A percentile compares a stretch with the other conserved stretches of the same genome.
These are phyloP conservation scores for Mycena olivaceomarginata DNA, from an alignment of 768 basidiomycete genomes.

Conservation along the genomic window DNA sequence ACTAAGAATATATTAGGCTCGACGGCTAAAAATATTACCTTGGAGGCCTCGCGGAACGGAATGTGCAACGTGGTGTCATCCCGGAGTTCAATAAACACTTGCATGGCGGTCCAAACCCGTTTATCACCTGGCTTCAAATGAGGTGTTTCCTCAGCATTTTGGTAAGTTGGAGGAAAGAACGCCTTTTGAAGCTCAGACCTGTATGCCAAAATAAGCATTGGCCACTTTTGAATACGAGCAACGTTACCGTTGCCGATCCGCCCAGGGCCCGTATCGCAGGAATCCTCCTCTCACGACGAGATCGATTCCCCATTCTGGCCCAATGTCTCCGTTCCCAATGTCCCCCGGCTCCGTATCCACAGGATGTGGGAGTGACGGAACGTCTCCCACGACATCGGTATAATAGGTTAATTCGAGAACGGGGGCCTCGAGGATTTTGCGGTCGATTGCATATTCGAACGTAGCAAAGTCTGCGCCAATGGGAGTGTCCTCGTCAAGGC, in stretches of 20 bases:
- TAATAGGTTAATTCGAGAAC: constrained; percentile 91
- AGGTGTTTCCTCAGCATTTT: constrained; percentile 73
- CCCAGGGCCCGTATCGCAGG: constrained; percentile 96
- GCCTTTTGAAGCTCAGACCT: constrained; percentile 86
- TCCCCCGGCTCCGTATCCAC: constrained; percentile 70
- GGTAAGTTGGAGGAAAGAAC: constrained; percentile 91
- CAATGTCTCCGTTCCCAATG: constrained; percentile 90
- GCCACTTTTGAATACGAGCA: neutral
- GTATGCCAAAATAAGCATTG: constrained; percentile 23
- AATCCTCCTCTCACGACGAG: constrained; percentile 85
- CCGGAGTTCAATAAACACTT: constrained; percentile 87
- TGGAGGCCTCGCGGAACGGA: constrained; percentile 95
- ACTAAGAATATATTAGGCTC: constrained; percentile 21
- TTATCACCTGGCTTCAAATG: constrained; percentile 85
- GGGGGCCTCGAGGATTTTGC: constrained; percentile 87
- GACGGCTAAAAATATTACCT: constrained; percentile 65
- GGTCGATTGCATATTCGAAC: constrained; percentile 92
- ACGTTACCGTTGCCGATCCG: constrained; percentile 90
- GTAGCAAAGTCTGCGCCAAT: constrained; percentile 72
- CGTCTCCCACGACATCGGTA: constrained; percentile 87
- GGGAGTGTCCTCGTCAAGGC: constrained; percentile 72
- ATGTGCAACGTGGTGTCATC: constrained; percentile 86
- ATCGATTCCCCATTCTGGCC: constrained; percentile 97
- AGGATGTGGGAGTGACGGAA: constrained; percentile 65
- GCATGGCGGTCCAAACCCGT: constrained; percentile 89